phyloP scores from a whole-genome alignment of 768 basidiomycete genomes.

The Leucocoprinus sp. region DNA sequence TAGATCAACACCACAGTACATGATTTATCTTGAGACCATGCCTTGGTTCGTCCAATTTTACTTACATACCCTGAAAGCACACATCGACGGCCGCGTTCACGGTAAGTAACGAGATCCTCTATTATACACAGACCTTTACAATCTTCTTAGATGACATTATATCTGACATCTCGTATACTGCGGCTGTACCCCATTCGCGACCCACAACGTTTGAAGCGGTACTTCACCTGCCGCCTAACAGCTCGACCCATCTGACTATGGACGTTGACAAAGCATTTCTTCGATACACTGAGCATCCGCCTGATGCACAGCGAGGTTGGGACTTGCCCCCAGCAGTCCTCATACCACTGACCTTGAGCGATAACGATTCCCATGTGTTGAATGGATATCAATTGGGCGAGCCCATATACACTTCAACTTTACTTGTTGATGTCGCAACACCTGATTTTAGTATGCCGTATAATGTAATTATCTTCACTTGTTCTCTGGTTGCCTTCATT shows the following conservation, averaged over 20 bases:
- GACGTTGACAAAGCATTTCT: constrained; percentile 80
- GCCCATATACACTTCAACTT: constrained; percentile 55
- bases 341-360: constrained; percentile 26
- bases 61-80: constrained; percentile 64
- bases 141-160: constrained; percentile 48
- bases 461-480: constrained; percentile 97
- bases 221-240: constrained; percentile 61
- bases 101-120: background rate
- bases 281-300: constrained; percentile 92
- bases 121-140: background rate
- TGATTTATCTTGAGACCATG: constrained; percentile 83
- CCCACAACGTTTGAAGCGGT: constrained; percentile 73
- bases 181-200: constrained; percentile 57
- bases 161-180: constrained; percentile 55
- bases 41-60: constrained; percentile 90
- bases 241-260: constrained; percentile 57
- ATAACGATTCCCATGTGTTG: constrained; percentile 15
- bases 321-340: constrained; percentile 85
- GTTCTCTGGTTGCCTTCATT: constrained; percentile 83
- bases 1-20: constrained; percentile 29
- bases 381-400: constrained; percentile 30
- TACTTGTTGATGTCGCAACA: constrained; percentile 91
- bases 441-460: constrained; percentile 99
- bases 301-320: constrained; percentile 93
- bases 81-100: constrained; percentile 33